A percentile compares a stretch with the other conserved stretches of the same genome.
phyloP scores from a whole-genome alignment of 352 stramenopile genomes.

The Phytophthora melonis region DNA sequence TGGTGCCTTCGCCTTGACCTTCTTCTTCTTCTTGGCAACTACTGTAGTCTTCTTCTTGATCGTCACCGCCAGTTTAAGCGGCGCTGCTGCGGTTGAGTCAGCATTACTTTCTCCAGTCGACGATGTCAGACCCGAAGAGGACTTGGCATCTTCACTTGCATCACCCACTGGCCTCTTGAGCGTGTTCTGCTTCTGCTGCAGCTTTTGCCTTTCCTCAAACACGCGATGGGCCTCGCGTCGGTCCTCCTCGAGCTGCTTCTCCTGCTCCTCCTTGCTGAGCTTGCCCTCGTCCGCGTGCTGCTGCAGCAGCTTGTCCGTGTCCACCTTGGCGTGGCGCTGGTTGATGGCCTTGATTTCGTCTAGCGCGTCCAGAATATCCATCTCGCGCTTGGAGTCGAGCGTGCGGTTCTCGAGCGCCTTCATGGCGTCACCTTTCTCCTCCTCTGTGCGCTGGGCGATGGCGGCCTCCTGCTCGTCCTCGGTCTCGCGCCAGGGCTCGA shows the following conservation, averaged over 20 bases:
- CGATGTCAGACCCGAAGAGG: background rate
- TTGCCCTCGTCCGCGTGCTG: constrained; percentile 50
- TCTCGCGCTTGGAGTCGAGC: constrained; percentile 98
- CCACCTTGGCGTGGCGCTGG: constrained; percentile 92
- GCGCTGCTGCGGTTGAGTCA: constrained; percentile 14
- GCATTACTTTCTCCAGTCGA: constrained; percentile 12
- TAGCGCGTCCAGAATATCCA: constrained; percentile 98
- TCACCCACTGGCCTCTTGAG: constrained; percentile 37
- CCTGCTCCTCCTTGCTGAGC: constrained; percentile 51
- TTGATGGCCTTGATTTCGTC: constrained; percentile 99
- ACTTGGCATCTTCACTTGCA: constrained; percentile 16
- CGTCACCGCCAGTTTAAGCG: constrained; percentile 47
- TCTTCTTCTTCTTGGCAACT: constrained; percentile 42
- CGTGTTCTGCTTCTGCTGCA: constrained; percentile 32
- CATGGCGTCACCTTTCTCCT: constrained; percentile 97
- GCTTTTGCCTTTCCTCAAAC: constrained; percentile 61
- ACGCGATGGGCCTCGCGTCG: constrained; percentile 55
- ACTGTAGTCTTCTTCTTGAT: constrained; percentile 43
- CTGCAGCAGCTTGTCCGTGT: constrained; percentile 82
- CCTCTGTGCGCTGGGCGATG: constrained; percentile 82
- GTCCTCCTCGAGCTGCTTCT: constrained; percentile 64
- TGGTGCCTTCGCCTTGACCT: constrained; percentile 43
- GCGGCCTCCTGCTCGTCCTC: constrained; percentile 77
- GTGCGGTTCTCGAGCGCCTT: constrained; percentile 99
- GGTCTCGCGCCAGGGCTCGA: constrained; percentile 96